These are phyloP conservation scores for Gossypium gossypioides DNA, from an alignment of 441 rosid species.

Conservation along the genomic window DNA sequence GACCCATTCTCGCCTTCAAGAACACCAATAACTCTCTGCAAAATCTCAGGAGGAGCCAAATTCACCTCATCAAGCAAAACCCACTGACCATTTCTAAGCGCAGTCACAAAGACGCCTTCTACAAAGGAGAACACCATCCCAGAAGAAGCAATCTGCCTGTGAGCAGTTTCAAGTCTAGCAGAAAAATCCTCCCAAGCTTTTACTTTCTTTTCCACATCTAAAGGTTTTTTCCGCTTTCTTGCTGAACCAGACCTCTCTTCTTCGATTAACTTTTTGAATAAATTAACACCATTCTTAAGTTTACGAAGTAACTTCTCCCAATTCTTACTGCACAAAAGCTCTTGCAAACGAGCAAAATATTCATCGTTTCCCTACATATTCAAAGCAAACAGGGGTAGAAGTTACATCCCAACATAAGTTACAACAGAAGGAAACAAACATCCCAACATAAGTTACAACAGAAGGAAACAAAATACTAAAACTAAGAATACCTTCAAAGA, in stretches of 20 bases:
- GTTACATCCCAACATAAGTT: constrained; percentile 13
- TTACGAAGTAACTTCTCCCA: constrained; percentile 52
- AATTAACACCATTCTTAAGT: constrained; percentile 38
- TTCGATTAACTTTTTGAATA: constrained; percentile 20
- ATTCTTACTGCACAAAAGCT: constrained; percentile 36
- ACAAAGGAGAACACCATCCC: constrained; percentile 92
- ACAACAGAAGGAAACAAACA: constrained; percentile 6
- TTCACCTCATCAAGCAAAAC: constrained; percentile 97
- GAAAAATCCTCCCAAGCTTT: constrained; percentile 52
- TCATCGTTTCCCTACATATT: constrained; percentile 42
- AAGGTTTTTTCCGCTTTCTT: constrained; percentile 64
- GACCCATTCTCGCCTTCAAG: constrained; percentile 93
- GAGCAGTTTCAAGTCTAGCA: constrained; percentile 44
- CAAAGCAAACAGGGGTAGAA: constrained; percentile 23
- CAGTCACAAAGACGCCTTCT: constrained; percentile 88
- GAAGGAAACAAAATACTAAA: constrained; percentile 10
- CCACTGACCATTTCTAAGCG: constrained; percentile 90
- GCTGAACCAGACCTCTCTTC: constrained; percentile 31
- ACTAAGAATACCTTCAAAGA: constrained; percentile 36
- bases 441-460: constrained; percentile 2
- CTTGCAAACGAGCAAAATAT: constrained; percentile 37
- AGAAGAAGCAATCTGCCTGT: constrained; percentile 50
- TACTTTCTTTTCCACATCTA: constrained; percentile 34
- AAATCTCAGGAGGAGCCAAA: constrained; percentile 90
- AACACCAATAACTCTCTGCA: constrained; percentile 85